Percentiles rank a stretch among this genome's conserved stretches.
phyloP scores from a whole-genome alignment of 192 early-diverging fungal species.

The Rhizophagus sp. region DNA sequence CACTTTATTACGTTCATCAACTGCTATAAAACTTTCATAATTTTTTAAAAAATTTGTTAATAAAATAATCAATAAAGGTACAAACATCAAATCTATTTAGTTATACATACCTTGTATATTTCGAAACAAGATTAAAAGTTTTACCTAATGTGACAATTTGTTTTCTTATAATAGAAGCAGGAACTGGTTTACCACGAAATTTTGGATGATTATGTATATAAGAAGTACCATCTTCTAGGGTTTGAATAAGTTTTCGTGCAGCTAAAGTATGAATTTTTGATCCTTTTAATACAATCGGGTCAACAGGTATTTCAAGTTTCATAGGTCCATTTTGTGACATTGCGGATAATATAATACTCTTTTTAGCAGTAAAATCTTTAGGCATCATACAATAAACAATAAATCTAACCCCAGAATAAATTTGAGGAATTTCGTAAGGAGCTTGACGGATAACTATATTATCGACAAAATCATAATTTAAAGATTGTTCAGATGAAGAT shows the following conservation, averaged over 20 bases:
- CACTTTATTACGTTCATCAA: constrained; percentile 2
- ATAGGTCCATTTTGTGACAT: constrained; percentile 6
- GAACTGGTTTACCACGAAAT: neutral
- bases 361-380: neutral
- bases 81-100: neutral
- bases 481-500: neutral
- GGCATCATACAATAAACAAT: constrained; percentile 16
- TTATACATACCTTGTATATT: constrained; percentile 1
- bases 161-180: neutral
- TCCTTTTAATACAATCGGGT: constrained; percentile 20
- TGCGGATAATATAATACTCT: neutral
- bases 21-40: constrained; percentile 6
- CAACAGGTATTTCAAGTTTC: constrained; percentile 9
- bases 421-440: neutral
- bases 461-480: neutral
- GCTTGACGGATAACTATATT: neutral
- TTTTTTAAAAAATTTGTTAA: neutral
- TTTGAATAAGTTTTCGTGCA: constrained; percentile 20
- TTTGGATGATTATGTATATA: constrained; percentile 18
- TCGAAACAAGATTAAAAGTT: neutral
- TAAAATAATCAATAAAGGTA: neutral
- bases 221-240: constrained; percentile 8
- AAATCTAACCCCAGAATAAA: constrained; percentile 12
- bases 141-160: constrained; percentile 4
- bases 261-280: constrained; percentile 25